Percentiles rank a stretch among this genome's conserved stretches.
Conservation (phyloP, 164 flowering plant genomes). For the Houttuynia cordata region DNA sequence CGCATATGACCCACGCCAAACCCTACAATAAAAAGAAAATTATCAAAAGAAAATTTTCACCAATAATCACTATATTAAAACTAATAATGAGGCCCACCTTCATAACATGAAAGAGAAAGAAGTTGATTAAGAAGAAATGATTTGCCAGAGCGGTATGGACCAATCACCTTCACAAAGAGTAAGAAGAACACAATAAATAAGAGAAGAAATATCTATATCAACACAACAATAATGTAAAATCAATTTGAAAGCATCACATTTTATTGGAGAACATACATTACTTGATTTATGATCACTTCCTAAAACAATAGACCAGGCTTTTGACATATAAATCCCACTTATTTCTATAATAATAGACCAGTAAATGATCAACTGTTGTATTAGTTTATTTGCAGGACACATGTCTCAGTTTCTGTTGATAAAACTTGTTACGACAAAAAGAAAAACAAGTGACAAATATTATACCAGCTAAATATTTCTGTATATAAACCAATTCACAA, state of each 20-base stretch:
- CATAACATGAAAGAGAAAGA: constrained; percentile 92
- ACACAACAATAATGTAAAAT: neutral
- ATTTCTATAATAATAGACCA: too few relatives aligned
- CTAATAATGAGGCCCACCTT: constrained; percentile 42
- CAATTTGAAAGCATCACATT: neutral
- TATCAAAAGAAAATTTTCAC: neutral
- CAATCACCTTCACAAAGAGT: constrained; percentile 67
- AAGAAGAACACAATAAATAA: neutral
- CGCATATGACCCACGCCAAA: constrained; percentile 99
- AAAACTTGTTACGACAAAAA: too few relatives aligned
- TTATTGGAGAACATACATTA: neutral
- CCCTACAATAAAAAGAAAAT: constrained; percentile 33
- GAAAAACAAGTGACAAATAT: too few relatives aligned
- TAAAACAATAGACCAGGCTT: too few relatives aligned
- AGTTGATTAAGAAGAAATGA: constrained; percentile 98
- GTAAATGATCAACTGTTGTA: too few relatives aligned
- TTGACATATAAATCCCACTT: too few relatives aligned
- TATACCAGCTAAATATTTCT: too few relatives aligned
- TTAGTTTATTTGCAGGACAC: too few relatives aligned
- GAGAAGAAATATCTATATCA: neutral
- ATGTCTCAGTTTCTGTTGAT: too few relatives aligned
- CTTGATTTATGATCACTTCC: too few relatives aligned
- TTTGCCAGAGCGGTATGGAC: constrained; percentile 99
- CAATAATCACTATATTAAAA: neutral
- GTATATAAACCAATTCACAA: too few relatives aligned